These are phyloP conservation scores for Monosporozyma servazzii DNA, from an alignment of 805 yeast species.

Conservation along the genomic window DNA sequence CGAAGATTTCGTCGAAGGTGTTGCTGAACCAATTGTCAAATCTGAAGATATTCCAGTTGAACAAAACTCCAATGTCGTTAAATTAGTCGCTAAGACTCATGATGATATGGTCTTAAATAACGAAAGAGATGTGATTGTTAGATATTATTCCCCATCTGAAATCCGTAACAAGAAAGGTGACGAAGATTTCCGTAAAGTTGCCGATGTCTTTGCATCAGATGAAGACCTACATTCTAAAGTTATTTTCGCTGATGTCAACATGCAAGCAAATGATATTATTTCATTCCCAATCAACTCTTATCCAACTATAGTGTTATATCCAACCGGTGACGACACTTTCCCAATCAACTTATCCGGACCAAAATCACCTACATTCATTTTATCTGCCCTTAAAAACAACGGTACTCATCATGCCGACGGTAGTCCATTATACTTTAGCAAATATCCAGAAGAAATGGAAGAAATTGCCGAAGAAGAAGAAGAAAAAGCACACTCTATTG, in stretches of 20 bases:
- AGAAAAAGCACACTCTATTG: neutral
- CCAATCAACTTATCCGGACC: constrained; percentile 60
- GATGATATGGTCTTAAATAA: constrained; percentile 52
- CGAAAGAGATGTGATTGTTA: constrained; percentile 66
- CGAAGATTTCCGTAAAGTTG: constrained; percentile 83
- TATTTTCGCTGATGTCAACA: constrained; percentile 78
- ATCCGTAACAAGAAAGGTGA: constrained; percentile 91
- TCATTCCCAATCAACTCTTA: constrained; percentile 75
- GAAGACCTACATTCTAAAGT: constrained; percentile 44
- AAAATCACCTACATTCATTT: constrained; percentile 65
- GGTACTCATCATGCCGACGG: constrained; percentile 61
- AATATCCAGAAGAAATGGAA: constrained; percentile 8
- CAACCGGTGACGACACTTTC: constrained; percentile 48
- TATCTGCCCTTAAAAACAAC: constrained; percentile 58
- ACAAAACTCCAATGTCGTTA: constrained; percentile 67
- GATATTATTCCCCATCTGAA: constrained; percentile 97
- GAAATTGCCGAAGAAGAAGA: constrained; percentile 9
- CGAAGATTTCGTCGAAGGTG: constrained; percentile 52
- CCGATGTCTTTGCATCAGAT: constrained; percentile 51
- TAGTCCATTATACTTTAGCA: constrained; percentile 5
- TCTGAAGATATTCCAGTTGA: constrained; percentile 78
- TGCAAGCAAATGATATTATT: constrained; percentile 74
- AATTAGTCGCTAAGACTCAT: constrained; percentile 78
- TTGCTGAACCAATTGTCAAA: constrained; percentile 63
- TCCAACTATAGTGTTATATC: constrained; percentile 87